Evolutionary conservation across 805 yeast genomes (phyloP), one percentile per base, ranked within the genome.

Genomic region (Naumovozyma baii): DNA sequence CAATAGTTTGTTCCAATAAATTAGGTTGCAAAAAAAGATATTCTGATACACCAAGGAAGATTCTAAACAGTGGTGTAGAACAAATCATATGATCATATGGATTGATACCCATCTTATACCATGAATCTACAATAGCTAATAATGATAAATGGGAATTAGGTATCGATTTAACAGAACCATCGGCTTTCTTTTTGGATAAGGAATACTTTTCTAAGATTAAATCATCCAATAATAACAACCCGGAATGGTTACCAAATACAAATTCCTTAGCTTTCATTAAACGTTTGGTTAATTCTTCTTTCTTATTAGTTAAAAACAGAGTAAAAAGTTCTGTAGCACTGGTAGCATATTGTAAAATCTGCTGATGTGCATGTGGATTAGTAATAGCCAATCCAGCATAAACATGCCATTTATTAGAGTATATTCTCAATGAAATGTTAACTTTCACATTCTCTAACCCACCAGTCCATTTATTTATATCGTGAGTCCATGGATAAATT

Each of bases 71-170:
- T 10, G 98, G 98, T 0, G 98, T 92, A 1, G 96, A 84, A 57
- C 97, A 90, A 43, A 90, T 88, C 64, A 90, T 88, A 62, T 92
- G 98, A 59, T 90, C 96, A 55, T 92, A 90, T 3, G 98, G 98
- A 28, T 83, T 80, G 32, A 92, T 86, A 1, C 81, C 82, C 33
- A 85, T 63, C 46, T 78, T 79, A 52, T 73, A 75, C 98, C 98
- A 92, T 54, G 92, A 80, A 61, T 92, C 97, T 2, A 85, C 97
- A 35, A 92, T 87, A 1, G 94, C 94, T 40, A 92, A 63, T 30
- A 92, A 63, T 1, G 96, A 83, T 36, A 92, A 66, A 60, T 92
- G 98, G 3, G 96, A 84, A 59, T 92, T 92, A 34, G 94, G 94
- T 41, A 50, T 26, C 3, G 17, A 26, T 30, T 39, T 29, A 14